These are phyloP conservation scores for Chaetomiaceae sp. DNA, from an alignment of 2,329 filamentous ascomycete genomes.

Conservation along the genomic window DNA sequence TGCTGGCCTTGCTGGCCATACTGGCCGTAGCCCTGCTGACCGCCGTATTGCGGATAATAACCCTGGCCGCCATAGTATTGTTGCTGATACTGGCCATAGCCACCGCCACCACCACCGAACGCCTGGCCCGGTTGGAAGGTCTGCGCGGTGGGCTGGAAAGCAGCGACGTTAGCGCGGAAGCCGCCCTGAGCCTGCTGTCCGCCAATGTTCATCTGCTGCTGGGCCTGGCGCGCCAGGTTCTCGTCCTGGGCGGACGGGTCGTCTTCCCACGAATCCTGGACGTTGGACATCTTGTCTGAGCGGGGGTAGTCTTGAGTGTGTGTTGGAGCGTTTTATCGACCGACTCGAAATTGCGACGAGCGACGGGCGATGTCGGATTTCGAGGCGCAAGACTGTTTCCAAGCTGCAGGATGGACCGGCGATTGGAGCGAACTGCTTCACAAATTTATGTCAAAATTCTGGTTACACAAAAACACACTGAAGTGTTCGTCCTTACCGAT, in stretches of 20 bases:
- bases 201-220: slow-evolving; percentile 71
- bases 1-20: slow-evolving; percentile 32
- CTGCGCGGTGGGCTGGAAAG: slow-evolving; percentile 69
- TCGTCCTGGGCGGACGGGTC: slow-evolving; percentile 74
- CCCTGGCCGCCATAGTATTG: slow-evolving; percentile 47
- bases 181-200: slow-evolving; percentile 39
- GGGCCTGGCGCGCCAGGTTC: slow-evolving; percentile 69
- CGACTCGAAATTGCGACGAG: slow-evolving; percentile 17
- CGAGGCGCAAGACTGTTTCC: neutral
- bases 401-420: neutral
- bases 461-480: neutral
- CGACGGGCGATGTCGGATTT: neutral
- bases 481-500: slow-evolving; percentile 2
- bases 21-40: slow-evolving; percentile 34
- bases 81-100: slow-evolving; percentile 51
- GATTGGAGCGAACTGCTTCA: neutral
- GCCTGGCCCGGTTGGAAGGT: slow-evolving; percentile 68
- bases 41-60: slow-evolving; percentile 53
- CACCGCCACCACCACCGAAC: slow-evolving; percentile 59
- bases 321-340: slow-evolving; percentile 9
- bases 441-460: neutral
- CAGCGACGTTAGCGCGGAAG: slow-evolving; percentile 63
- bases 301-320: neutral
- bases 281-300: slow-evolving; percentile 58
- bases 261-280: slow-evolving; percentile 93